Evolutionary conservation across 345 rosid species (phyloP).

Genomic region (Lagerstroemia speciosa): DNA sequence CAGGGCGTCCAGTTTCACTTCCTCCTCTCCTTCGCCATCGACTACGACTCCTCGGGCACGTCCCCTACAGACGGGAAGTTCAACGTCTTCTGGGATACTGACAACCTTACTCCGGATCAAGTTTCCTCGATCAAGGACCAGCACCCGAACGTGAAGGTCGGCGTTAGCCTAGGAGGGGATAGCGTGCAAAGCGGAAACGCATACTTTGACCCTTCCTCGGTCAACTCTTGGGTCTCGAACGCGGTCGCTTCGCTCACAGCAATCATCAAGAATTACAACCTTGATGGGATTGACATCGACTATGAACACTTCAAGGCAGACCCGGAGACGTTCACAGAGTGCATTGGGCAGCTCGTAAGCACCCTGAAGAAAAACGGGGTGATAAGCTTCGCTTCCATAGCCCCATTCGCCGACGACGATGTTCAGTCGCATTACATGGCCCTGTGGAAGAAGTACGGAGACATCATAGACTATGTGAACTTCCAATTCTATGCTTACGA

Average conservation of each 20-base stretch:
- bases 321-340: slow-evolving; percentile 23
- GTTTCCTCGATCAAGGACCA: slow-evolving; percentile 19
- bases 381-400: slow-evolving; percentile 16
- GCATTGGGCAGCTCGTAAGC: slow-evolving; percentile 21
- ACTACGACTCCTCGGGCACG: slow-evolving; percentile 16
- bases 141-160: slow-evolving; percentile 24
- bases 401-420: slow-evolving; percentile 10
- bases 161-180: slow-evolving; percentile 27
- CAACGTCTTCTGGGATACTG: slow-evolving; percentile 30
- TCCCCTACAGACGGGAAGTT: slow-evolving; percentile 28
- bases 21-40: slow-evolving; percentile 35
- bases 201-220: slow-evolving; percentile 16
- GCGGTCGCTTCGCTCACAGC: slow-evolving; percentile 21
- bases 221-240: slow-evolving; percentile 22
- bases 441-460: slow-evolving; percentile 15
- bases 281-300: slow-evolving; percentile 30
- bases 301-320: slow-evolving; percentile 22
- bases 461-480: slow-evolving; percentile 17
- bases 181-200: neutral
- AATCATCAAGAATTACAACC: slow-evolving; percentile 16
- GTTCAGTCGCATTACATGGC: slow-evolving; percentile 18
- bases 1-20: slow-evolving; percentile 21
- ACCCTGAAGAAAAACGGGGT: slow-evolving; percentile 13
- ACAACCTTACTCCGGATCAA: slow-evolving; percentile 20
- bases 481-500: slow-evolving; percentile 21